Evolutionary conservation across 148 eudicot species (phyloP).

Genomic region (Cornus suecica): DNA sequence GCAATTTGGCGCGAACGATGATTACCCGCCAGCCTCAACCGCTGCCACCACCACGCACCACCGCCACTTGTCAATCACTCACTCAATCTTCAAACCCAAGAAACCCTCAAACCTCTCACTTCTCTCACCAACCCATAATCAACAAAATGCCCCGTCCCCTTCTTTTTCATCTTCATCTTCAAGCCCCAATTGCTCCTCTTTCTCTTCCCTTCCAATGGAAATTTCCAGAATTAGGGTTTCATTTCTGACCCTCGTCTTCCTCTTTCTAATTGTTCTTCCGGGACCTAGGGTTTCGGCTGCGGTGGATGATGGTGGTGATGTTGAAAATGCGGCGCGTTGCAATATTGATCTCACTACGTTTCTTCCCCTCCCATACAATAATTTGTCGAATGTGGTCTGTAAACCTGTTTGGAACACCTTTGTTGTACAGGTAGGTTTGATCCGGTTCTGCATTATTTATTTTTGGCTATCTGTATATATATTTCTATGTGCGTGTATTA

Average conservation of each 20-base stretch:
- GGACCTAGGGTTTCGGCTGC: not conserved
- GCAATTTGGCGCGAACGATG: slow-evolving; percentile 35
- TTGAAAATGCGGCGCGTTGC: slow-evolving; percentile 39
- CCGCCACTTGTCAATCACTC: not conserved
- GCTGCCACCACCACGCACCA: slow-evolving; percentile 21
- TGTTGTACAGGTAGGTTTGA: slow-evolving; percentile 56
- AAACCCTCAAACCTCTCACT: slow-evolving; percentile 8
- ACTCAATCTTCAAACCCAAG: slow-evolving; percentile 31
- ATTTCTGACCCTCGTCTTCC: not conserved
- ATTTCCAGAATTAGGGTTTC: slow-evolving; percentile 7
- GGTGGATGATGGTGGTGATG: slow-evolving; percentile 9
- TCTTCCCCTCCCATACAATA: slow-evolving; percentile 85
- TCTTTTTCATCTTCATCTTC: not conserved
- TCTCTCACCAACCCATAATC: slow-evolving; percentile 8
- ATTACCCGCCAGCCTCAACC: slow-evolving; percentile 40
- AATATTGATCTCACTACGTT: slow-evolving; percentile 58
- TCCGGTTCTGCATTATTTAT: not conserved
- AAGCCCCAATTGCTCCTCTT: not conserved
- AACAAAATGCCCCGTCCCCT: not conserved
- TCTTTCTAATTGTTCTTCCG: not conserved
- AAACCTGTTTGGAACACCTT: slow-evolving; percentile 75
- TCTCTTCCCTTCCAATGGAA: slow-evolving; percentile 14
- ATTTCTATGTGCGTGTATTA: not conserved
- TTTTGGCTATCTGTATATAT: not conserved
- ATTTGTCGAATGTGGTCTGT: slow-evolving; percentile 53